Percentiles rank a stretch among this genome's conserved stretches.
Conservation (phyloP, 106 monocot species). For the Phalaenopsis aphrodite region DNA sequence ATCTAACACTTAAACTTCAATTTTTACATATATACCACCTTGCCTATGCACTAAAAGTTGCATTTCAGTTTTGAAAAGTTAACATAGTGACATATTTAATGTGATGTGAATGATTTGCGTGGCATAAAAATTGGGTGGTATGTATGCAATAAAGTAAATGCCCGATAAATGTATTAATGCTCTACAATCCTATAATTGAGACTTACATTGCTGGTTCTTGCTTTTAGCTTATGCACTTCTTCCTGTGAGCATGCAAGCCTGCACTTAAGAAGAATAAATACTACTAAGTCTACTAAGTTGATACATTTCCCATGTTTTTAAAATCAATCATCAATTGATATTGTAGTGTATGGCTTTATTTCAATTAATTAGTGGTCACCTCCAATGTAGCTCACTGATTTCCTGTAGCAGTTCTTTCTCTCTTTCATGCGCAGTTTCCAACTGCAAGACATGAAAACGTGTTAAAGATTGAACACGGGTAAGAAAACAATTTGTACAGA, state of each 20-base stretch:
- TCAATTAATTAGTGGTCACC: slow-evolving; percentile 16
- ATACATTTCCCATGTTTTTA: background rate
- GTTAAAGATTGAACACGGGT: background rate
- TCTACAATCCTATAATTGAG: too few species aligned
- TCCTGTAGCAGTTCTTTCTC: slow-evolving; percentile 68
- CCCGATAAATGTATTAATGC: background rate
- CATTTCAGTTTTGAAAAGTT: too few species aligned
- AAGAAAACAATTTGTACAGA: too few species aligned
- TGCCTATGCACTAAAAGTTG: too few species aligned
- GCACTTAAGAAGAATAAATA: background rate
- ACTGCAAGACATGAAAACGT: slow-evolving; percentile 1
- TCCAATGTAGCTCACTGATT: slow-evolving; percentile 48
- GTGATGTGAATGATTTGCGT: too few species aligned
- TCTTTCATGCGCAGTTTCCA: slow-evolving; percentile 37
- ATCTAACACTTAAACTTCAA: too few species aligned
- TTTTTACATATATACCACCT: too few species aligned
- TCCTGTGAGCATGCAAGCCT: slow-evolving; percentile 40
- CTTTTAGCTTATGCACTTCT: slow-evolving; percentile 46
- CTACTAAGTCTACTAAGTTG: background rate
- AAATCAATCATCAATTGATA: background rate
- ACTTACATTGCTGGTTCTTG: slow-evolving; percentile 25
- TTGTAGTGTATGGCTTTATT: too few species aligned
- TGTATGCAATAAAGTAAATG: too few species aligned
- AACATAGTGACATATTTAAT: too few species aligned
- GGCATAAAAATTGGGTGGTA: too few species aligned